A percentile compares a stretch with the other conserved stretches of the same genome.
Evolutionary conservation across 208 protist genomes (phyloP).

Genomic region (Crithidia expoeki): DNA sequence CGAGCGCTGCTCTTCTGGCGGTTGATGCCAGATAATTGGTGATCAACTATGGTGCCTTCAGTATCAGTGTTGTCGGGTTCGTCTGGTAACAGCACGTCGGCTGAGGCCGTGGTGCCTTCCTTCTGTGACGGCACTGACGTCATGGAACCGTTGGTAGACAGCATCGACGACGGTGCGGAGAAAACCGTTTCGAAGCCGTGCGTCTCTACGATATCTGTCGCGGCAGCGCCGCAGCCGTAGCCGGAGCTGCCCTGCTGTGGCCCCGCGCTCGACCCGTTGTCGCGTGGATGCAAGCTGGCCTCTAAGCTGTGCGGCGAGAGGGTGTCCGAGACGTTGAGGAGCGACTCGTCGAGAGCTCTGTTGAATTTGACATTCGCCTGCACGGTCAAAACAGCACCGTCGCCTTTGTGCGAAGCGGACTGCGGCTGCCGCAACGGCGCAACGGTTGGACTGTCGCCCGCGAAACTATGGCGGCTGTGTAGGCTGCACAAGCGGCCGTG

Average conservation of each 20-base stretch:
- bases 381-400: not conserved
- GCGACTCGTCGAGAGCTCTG: not conserved
- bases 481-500: not conserved
- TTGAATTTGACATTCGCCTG: not conserved
- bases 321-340: not conserved
- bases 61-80: not conserved
- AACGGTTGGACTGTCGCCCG: not conserved
- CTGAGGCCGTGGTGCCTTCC: not conserved
- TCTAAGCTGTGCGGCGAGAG: slow-evolving; percentile 13
- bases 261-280: not conserved
- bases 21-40: no score
- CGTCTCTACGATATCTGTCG: not conserved
- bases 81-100: not conserved
- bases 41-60: no score
- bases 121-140: not conserved
- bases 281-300: slow-evolving; percentile 2
- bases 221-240: not conserved
- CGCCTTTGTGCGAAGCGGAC: not conserved
- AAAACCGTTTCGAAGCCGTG: slow-evolving; percentile 12
- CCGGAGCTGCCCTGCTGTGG: not conserved
- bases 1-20: not conserved
- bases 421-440: not conserved
- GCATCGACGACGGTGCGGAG: slow-evolving; percentile 10
- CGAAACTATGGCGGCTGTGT: slow-evolving; percentile 12
- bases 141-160: slow-evolving; percentile 1